Base-by-base conservation (phyloP, 805 yeast species). In the Yarrowia porcina region DNA sequence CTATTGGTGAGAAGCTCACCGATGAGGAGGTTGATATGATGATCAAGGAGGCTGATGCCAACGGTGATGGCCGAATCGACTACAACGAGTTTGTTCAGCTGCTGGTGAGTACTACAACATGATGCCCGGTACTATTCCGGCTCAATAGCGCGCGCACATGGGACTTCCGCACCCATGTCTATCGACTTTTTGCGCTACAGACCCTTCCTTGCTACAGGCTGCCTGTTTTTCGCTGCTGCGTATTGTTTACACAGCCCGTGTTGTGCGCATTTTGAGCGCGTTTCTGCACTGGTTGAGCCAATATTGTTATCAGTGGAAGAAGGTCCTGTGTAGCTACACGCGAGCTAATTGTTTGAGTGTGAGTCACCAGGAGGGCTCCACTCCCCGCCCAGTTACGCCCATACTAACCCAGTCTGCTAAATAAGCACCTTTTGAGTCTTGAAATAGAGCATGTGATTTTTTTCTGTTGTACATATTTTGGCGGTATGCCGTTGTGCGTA, bases 11-110 rank as follows among this genome's bases (percentile, higher is more conserved):
- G 78, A 91, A 90, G 75, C 83, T 94, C 70, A 86, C 96, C 18
- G 99, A 94, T 70, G 96, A 93, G 62, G 99, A 94, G 77, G 98
- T 96, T 61, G 96, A 90, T 71, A 96, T 91, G 76, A 94, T 94
- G 97, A 84, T 94, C 73, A 86, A 88, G 73, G 99, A 94, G 75
- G 97, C 97, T 63, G 96, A 88, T 61, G 65, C 66, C 47, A 78
- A 77, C 64, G 93, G 96, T 67, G 97, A 96, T 69, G 99, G 99
- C 65, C 97, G 90, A 78, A 94, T 94, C 72, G 96, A 94, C 75
- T 94, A 94, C 76, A 90, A 89, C 73, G 99, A 94, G 79, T 94
- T 94, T 75, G 93, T 97, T 67, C 92, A 90, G 73, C 83, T 93
- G 68, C 83, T 93, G 75, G 65, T 65, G 27, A 33, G 65, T 63